Evolutionary conservation across 306 rosid genomes (phyloP).

Genomic region (Canavalia ensiformis): DNA sequence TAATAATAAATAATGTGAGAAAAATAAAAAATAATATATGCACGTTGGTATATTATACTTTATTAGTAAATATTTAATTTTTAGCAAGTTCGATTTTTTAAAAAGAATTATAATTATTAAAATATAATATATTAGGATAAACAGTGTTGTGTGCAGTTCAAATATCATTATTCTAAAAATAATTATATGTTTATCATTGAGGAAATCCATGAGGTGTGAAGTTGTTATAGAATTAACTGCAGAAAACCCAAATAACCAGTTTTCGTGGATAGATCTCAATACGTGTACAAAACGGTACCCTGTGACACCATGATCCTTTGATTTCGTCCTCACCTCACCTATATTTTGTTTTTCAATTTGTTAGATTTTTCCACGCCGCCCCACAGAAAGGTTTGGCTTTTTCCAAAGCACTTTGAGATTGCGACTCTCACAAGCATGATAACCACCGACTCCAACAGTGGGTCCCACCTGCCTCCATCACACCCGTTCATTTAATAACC

Average conservation of each 20-base stretch:
- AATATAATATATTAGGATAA: too few species aligned
- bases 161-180: too few species aligned
- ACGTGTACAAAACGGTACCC: slow-evolving; percentile 35
- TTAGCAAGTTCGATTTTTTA: too few species aligned
- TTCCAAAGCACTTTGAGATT: slow-evolving; percentile 10
- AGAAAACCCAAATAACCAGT: neutral
- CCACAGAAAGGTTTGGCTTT: slow-evolving; percentile 18
- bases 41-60: too few species aligned
- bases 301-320: slow-evolving; percentile 1
- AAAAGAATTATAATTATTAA: too few species aligned
- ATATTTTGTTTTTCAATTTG: neutral
- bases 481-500: slow-evolving; percentile 41
- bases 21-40: too few species aligned
- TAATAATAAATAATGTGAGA: too few species aligned
- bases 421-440: slow-evolving; percentile 25
- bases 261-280: neutral
- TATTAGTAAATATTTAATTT: too few species aligned
- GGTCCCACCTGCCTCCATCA: slow-evolving; percentile 48
- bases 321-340: slow-evolving; percentile 14
- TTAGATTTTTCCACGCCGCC: slow-evolving; percentile 58
- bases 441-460: slow-evolving; percentile 50
- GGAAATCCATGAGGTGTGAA: too few species aligned
- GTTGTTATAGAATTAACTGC: neutral
- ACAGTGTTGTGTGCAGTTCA: too few species aligned
- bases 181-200: too few species aligned